Percentiles rank a stretch among this genome's conserved stretches.
These are phyloP conservation scores for Chrysoporthe cubensis DNA, from an alignment of 2,329 filamentous ascomycete species.

Conservation along the genomic window DNA sequence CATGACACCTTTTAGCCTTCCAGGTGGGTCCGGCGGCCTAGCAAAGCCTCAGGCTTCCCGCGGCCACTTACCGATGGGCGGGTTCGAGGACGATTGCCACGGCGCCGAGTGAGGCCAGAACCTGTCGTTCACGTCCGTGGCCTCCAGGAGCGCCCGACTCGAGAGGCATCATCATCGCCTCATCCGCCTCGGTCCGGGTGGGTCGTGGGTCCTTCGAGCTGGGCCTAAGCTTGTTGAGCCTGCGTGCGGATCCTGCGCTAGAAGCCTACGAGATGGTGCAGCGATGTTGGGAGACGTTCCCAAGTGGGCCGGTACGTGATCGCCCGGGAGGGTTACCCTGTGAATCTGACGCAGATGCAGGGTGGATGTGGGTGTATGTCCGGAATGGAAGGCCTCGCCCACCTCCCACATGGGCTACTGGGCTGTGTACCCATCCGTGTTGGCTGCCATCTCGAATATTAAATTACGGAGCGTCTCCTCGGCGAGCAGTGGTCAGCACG, in stretches of 20 bases:
- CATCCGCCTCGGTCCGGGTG: not conserved
- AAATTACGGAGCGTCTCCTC: conserved; percentile 21
- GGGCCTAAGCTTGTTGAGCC: not conserved
- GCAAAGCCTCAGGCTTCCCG: not conserved
- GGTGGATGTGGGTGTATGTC: not conserved
- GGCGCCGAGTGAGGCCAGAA: not conserved
- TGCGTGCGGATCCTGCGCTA: not conserved
- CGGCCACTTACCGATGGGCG: not conserved
- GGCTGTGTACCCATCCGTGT: not conserved
- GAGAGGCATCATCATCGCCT: not conserved
- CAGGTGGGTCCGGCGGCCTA: not conserved
- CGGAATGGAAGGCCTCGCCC: not conserved
- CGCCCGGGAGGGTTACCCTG: not conserved
- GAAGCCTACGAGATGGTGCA: conserved; percentile 1
- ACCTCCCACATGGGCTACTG: not conserved
- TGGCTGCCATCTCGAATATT: conserved; percentile 9
- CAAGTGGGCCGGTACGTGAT: conserved; percentile 3
- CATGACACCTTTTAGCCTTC: not conserved
- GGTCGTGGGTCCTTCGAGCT: not conserved
- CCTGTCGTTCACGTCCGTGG: not conserved
- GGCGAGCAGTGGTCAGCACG: conserved; percentile 8
- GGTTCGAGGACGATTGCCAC: not conserved
- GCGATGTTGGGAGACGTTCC: not conserved
- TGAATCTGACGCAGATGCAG: not conserved
- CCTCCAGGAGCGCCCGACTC: not conserved